phyloP scores from a whole-genome alignment of 768 basidiomycete species.

The Kwoniella dendrophila region DNA sequence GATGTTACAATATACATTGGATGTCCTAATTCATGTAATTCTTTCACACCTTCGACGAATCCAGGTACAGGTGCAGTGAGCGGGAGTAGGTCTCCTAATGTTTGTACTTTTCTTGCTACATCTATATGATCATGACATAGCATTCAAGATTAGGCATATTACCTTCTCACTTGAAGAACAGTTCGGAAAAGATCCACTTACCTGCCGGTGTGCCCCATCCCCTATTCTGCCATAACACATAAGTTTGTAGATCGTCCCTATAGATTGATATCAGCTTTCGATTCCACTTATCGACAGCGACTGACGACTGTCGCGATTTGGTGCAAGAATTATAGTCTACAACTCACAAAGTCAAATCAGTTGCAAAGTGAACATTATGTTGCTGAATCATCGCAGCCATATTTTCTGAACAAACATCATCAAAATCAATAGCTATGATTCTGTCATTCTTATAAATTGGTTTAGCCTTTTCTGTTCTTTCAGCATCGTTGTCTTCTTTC shows the following conservation, averaged over 20 bases:
- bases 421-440: constrained; percentile 46
- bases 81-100: constrained; percentile 28
- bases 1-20: constrained; percentile 49
- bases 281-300: too few relatives aligned
- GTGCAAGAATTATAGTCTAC: neutral
- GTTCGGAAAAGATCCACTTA: constrained; percentile 17
- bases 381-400: constrained; percentile 21
- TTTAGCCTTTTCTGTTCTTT: neutral
- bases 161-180: too few relatives aligned
- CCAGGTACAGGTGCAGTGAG: constrained; percentile 30
- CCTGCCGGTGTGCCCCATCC: constrained; percentile 43
- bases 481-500: neutral
- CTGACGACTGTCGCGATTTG: neutral
- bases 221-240: constrained; percentile 37
- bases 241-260: constrained; percentile 35
- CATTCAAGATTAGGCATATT: neutral
- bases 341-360: constrained; percentile 36
- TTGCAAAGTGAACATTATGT: constrained; percentile 29
- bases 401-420: constrained; percentile 38
- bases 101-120: constrained; percentile 26
- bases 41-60: constrained; percentile 26
- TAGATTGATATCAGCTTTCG: neutral
- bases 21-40: constrained; percentile 39
- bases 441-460: constrained; percentile 14
- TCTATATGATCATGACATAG: constrained; percentile 14